These are phyloP conservation scores for Phaseolus lunatus DNA, from an alignment of 306 rosid species.

Conservation along the genomic window DNA sequence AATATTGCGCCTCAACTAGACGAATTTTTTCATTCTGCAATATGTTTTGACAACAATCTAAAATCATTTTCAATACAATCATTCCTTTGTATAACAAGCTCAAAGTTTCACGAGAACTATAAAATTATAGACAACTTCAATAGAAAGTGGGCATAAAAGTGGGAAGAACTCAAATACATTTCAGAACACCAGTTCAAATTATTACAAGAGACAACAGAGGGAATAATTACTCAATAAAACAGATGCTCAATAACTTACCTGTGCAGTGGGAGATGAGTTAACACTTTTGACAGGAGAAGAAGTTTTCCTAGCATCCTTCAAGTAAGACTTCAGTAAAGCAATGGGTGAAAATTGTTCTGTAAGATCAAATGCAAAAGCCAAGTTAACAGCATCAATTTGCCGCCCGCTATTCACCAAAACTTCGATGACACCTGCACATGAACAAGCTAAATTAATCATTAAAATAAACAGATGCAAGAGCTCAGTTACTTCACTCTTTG, in stretches of 20 bases:
- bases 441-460: constrained; percentile 35
- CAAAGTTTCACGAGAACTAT: background rate
- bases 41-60: background rate
- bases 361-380: constrained; percentile 90
- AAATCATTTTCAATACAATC: background rate
- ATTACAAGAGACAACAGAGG: constrained; percentile 26
- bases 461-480: constrained; percentile 30
- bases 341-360: constrained; percentile 81
- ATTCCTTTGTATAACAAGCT: background rate
- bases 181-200: constrained; percentile 30
- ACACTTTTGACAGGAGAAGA: constrained; percentile 71
- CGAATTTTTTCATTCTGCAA: background rate
- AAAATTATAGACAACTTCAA: background rate
- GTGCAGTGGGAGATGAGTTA: constrained; percentile 77
- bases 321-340: constrained; percentile 81
- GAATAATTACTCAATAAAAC: constrained; percentile 8
- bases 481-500: constrained; percentile 24
- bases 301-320: constrained; percentile 85
- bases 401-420: constrained; percentile 86
- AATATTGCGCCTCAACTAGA: background rate
- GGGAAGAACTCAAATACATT: constrained; percentile 7
- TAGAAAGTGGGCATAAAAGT: background rate
- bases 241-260: constrained; percentile 55
- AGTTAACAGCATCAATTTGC: constrained; percentile 95
- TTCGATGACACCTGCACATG: constrained; percentile 78